Evolutionary conservation across 805 yeast genomes (phyloP), one percentile per base, ranked within the genome.

Genomic region (Saccharomyces mikatae): DNA sequence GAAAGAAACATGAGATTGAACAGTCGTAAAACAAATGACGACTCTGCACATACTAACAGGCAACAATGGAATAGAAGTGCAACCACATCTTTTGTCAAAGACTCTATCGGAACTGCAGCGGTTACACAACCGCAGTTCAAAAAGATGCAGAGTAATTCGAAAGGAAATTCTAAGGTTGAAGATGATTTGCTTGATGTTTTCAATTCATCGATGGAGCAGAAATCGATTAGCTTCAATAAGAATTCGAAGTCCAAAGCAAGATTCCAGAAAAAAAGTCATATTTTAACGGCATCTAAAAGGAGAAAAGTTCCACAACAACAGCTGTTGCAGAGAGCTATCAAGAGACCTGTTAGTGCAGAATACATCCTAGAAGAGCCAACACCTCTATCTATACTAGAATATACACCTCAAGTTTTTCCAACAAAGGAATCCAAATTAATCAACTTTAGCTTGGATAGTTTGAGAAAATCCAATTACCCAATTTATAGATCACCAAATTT

Each of bases 311-410:
- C 44, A 2, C 22, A 36, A 17, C 17, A 31, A 31, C 24, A 36
- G 13, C 44, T 17, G 22, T 4, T 36, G 4, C 54, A 50, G 8
- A 54, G 41, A 29, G 52, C 46, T 11, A 22, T 21, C 5, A 29
- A 48, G 26, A 41, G 47, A 41, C 48, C 49, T 4, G 26, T 32
- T 14, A 24, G 29, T n/a, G 46, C 62, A 8, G 51, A 56, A 28
- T 65, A 62, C 41, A 50, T 56, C 3, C 68, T 67, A 9, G 60
- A 60, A 36, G 64, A 63, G 9, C 65, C 64, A 10, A 59, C 69
- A 1, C 62, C 63, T 6, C 51, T 58, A 10, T 62, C 68, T 6
- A 49, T 68, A 41, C 49, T 67, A 32, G 64, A 61, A 49, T 63
- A 61, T 49, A 55, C 60, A 14, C 63, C 71, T 8, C 49, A 51